phyloP scores from a whole-genome alignment of 1,284 basidiomycete genomes.

The Malassezia vespertilionis region DNA sequence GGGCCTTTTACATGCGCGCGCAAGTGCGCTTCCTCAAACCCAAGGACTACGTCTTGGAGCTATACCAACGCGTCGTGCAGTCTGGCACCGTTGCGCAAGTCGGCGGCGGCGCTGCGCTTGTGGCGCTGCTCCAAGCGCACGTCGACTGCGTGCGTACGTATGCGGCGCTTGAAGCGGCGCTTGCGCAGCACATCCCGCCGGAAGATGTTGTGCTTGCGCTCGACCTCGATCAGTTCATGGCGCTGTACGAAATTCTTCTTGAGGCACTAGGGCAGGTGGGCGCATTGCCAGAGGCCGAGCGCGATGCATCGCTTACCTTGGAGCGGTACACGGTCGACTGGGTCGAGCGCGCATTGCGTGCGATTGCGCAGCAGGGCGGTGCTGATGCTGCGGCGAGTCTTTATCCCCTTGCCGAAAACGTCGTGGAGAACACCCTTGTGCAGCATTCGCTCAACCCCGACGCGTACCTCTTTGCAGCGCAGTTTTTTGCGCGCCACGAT shows the following conservation, averaged over 20 bases:
- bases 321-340: slow-evolving; percentile 30
- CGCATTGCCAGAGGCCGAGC: slow-evolving; percentile 11
- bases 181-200: slow-evolving; percentile 11
- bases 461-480: slow-evolving; percentile 26
- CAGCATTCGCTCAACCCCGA: slow-evolving; percentile 25
- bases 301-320: slow-evolving; percentile 19
- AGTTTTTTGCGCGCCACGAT: slow-evolving; percentile 24
- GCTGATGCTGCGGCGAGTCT: slow-evolving; percentile 25
- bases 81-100: slow-evolving; percentile 17
- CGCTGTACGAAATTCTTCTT: slow-evolving; percentile 30
- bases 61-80: slow-evolving; percentile 21
- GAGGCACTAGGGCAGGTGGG: slow-evolving; percentile 21
- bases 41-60: slow-evolving; percentile 25
- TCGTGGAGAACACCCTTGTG: slow-evolving; percentile 30
- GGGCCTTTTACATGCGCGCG: slow-evolving; percentile 28
- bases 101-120: slow-evolving; percentile 16
- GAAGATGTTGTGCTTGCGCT: slow-evolving; percentile 20
- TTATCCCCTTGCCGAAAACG: slow-evolving; percentile 27
- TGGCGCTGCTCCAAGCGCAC: slow-evolving; percentile 29
- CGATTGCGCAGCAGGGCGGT: slow-evolving; percentile 15
- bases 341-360: slow-evolving; percentile 26
- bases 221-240: slow-evolving; percentile 34
- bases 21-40: slow-evolving; percentile 24
- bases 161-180: slow-evolving; percentile 19
- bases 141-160: slow-evolving; percentile 39